Evolutionary conservation across 2,329 filamentous ascomycete genomes (phyloP), one percentile per base, ranked within the genome.

Genomic region (Penicillium sclerotigenum): DNA sequence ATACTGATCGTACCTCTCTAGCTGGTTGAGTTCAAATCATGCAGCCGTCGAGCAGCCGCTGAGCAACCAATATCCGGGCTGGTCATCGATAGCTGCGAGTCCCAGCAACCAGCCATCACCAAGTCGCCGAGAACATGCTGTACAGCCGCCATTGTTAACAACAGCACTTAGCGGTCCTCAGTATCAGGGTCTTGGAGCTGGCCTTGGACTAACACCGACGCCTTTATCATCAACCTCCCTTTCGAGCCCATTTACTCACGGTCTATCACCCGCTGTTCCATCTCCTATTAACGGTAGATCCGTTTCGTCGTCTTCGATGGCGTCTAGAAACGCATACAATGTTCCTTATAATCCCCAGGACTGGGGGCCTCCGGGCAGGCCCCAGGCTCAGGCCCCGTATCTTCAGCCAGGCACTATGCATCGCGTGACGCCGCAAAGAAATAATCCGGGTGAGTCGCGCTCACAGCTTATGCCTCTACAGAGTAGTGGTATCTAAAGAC

Each of bases 291-390:
- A 69, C 28, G 65, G 69, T 3, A 64, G 63, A 53, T 68, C 71
- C 11, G 67, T 71, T 51, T 74, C 70, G 20, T 65, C 70, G 11
- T 74, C 76, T 52, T 73, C 77, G 26, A 76, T 79, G 75, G 68
- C 74, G n/a, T 70, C 71, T 43, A 73, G 78, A 59, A 69, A 74
- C 43, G 65, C 66, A 29, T 79, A 77, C 59, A 78, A 67, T 64
- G 71, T 74, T 24, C 72, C 75, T 9, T 80, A 80, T 59, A 79
- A 80, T 60, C 78, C 78, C 34, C 76, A 77, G 58, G 75, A 80
- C 68, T 80, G 78, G 78, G 76, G 73, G 1, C 73, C 74, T 20
- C 71, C 76, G 41, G 68, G 69, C 18, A 66, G 66, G 53, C 57
- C 54, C 20, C 62, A 69, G 38, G 65, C 65, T 31, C 66, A 70